A percentile compares a stretch with the other conserved stretches of the same genome.
These are phyloP conservation scores for Blastobotrys robertii DNA, from an alignment of 805 yeast species.

Conservation along the genomic window DNA sequence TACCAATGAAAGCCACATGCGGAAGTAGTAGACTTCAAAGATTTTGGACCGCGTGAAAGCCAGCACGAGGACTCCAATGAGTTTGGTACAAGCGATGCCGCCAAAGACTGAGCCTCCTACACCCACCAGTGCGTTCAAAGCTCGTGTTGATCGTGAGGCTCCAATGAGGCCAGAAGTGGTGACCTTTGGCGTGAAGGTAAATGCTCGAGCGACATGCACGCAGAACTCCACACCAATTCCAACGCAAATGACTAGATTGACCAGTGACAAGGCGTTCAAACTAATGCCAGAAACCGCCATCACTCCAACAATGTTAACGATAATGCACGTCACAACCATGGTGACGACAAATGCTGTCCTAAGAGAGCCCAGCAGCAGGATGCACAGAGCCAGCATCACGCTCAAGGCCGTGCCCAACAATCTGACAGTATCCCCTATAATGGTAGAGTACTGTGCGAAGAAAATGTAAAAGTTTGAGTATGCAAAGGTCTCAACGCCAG, in stretches of 20 bases:
- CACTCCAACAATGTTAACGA: constrained; percentile 68
- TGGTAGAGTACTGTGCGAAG: constrained; percentile 76
- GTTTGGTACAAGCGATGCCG: constrained; percentile 83
- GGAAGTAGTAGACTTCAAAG: constrained; percentile 82
- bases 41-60: constrained; percentile 84
- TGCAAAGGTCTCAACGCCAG: constrained; percentile 60
- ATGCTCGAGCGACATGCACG: constrained; percentile 75
- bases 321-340: constrained; percentile 49
- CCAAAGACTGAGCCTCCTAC: constrained; percentile 89
- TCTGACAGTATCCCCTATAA: constrained; percentile 47
- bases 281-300: constrained; percentile 69
- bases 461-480: constrained; percentile 89
- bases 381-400: constrained; percentile 41
- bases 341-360: constrained; percentile 48
- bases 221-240: constrained; percentile 94
- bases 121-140: constrained; percentile 51
- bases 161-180: constrained; percentile 22
- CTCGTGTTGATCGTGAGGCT: constrained; percentile 27
- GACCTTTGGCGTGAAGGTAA: constrained; percentile 37
- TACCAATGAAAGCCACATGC: constrained; percentile 87
- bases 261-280: constrained; percentile 81
- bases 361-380: constrained; percentile 56
- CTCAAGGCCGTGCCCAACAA: constrained; percentile 44
- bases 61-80: constrained; percentile 77
- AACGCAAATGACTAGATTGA: constrained; percentile 81